Percentiles rank a stretch among this genome's conserved stretches.
Evolutionary conservation across 2,329 filamentous ascomycete genomes (phyloP).

Genomic region (Thelonectria discophora): DNA sequence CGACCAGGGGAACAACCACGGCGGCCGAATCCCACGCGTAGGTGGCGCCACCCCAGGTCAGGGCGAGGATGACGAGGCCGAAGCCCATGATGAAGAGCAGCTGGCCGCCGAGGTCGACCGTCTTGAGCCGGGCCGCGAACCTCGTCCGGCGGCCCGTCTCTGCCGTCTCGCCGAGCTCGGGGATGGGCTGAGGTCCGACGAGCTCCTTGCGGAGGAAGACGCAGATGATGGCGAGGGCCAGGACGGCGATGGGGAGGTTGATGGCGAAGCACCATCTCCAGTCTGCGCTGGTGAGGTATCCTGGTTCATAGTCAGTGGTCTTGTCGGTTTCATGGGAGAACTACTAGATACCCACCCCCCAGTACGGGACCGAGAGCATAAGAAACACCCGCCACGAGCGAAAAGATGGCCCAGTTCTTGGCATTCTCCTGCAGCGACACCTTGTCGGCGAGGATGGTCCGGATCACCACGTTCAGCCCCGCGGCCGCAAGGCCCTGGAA

Average conservation of each 20-base stretch:
- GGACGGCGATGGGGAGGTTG: constrained; percentile 63
- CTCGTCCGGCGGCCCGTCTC: constrained; percentile 44
- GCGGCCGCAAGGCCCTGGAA: constrained; percentile 70
- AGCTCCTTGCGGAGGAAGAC: constrained; percentile 67
- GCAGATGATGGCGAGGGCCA: constrained; percentile 63
- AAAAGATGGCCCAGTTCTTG: constrained; percentile 69
- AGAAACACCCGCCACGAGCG: constrained; percentile 65
- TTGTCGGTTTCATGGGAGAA: no score
- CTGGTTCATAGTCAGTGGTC: no score
- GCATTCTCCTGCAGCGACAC: constrained; percentile 69
- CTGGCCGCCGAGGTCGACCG: constrained; percentile 65
- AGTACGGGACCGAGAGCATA: constrained; percentile 70
- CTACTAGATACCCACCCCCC: no score
- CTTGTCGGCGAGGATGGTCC: constrained; percentile 71
- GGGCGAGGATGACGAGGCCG: constrained; percentile 61
- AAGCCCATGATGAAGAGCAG: constrained; percentile 64
- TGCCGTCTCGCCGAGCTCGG: constrained; percentile 54
- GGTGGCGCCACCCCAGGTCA: constrained; percentile 64
- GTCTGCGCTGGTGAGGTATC: constrained; percentile 61
- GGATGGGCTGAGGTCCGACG: constrained; percentile 59
- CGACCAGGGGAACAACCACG: constrained; percentile 58
- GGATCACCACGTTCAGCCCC: constrained; percentile 67
- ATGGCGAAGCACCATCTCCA: constrained; percentile 76
- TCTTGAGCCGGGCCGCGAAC: constrained; percentile 59
- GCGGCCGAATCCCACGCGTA: constrained; percentile 61